These are phyloP conservation scores for Aspergillus biplanus DNA, from an alignment of 495 filamentous ascomycete species.

Conservation along the genomic window DNA sequence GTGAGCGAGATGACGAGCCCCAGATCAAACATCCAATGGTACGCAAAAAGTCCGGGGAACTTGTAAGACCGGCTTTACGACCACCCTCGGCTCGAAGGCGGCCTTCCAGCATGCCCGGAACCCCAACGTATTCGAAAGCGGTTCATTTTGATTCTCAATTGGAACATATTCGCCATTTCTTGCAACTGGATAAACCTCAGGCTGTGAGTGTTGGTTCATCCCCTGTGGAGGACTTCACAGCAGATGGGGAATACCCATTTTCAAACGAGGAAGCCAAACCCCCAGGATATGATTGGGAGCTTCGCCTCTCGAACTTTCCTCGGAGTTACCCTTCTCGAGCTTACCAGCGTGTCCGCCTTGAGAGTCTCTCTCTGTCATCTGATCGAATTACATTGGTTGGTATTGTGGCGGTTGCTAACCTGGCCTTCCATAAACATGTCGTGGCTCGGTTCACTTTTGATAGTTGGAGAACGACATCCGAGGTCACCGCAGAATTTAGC, in stretches of 20 bases:
- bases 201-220: slow-evolving; percentile 97
- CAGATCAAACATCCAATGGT: slow-evolving; percentile 79
- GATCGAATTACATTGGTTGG: slow-evolving; percentile 88
- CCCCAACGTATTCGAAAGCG: slow-evolving; percentile 89
- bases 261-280: slow-evolving; percentile 51
- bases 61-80: slow-evolving; percentile 90
- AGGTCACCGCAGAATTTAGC: slow-evolving; percentile 86
- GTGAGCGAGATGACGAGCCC: slow-evolving; percentile 62
- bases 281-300: slow-evolving; percentile 81
- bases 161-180: slow-evolving; percentile 93
- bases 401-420: slow-evolving; percentile 79
- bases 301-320: slow-evolving; percentile 83
- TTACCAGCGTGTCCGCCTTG: slow-evolving; percentile 70
- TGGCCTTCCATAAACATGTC: slow-evolving; percentile 88
- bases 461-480: slow-evolving; percentile 97
- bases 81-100: slow-evolving; percentile 70
- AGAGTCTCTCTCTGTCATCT: slow-evolving; percentile 80
- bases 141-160: slow-evolving; percentile 95
- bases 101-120: slow-evolving; percentile 96
- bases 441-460: slow-evolving; percentile 93
- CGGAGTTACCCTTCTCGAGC: slow-evolving; percentile 64
- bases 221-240: slow-evolving; percentile 82
- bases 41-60: slow-evolving; percentile 96
- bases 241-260: slow-evolving; percentile 87
- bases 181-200: slow-evolving; percentile 88